Base-by-base conservation (phyloP, 129 eudicot species). In the Helichrysum umbraculigerum region DNA sequence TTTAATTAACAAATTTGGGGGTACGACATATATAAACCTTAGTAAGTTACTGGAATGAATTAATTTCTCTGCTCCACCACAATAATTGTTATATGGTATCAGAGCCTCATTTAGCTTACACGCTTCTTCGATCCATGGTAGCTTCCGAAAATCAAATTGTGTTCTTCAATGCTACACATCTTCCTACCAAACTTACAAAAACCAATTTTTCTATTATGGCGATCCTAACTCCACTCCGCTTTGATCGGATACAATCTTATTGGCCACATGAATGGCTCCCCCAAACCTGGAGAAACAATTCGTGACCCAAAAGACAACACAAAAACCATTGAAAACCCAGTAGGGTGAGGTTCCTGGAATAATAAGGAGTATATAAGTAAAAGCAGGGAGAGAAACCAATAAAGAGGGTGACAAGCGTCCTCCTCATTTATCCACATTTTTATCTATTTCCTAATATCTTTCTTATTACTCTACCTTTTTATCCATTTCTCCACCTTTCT, bases 131-230 rank as follows among this genome's bases (percentile, higher is more conserved):
- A 22, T 70, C 75, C 37, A 70, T 44, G 75, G 30, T 39, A 12
- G 10, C 75, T 41, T 50, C 41, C 21, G 64, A 59, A 59, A 59
- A 21, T 2, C 33, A 59, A 17, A 20, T 59, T 20, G 30, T 21
- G 29, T 21, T 59, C 25, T 72, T 52, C 14, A 56, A 72, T 54
- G 76, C 66, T 33, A 41, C 75, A 11, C 75, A 42, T 54, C 74
- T 70, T 70, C 74, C 61, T 7, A 70, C 75, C 34, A 70, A 70
- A 30, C 75, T 50, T 34, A 47, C 37, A 9, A 28, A 70, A 22
- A 2, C 62, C 61, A 70, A 70, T n/a, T 70, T 70, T 11, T 30
- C 16, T 10, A 11, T 42, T 6, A n/a, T 44, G 60, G 60, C 6
- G 39, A 47, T 16, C 59, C 8, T 63, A 70, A 44, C 75, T 70